phyloP scores from a whole-genome alignment of 495 filamentous ascomycete species.

The Annulohypoxylon nitens region DNA sequence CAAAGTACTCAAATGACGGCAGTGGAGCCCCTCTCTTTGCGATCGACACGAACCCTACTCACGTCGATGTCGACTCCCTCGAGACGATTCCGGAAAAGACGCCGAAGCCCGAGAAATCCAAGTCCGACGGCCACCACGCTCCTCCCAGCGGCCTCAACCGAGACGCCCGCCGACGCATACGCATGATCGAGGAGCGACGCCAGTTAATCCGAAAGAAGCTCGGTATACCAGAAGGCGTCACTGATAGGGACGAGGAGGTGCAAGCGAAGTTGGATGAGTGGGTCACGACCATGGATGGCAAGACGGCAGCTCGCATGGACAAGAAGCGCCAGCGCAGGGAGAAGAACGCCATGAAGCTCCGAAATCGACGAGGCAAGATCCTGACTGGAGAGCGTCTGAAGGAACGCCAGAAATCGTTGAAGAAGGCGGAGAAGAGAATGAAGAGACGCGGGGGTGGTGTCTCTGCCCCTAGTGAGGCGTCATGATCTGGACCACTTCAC shows the following conservation, averaged over 20 bases:
- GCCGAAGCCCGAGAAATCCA: neutral
- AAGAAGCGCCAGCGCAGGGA: conserved; percentile 28
- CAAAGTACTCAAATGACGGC: neutral
- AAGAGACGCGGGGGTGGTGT: conserved; percentile 19
- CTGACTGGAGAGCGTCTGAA: conserved; percentile 30
- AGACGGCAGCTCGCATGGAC: conserved; percentile 10
- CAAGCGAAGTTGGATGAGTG: conserved; percentile 39
- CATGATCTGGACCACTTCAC: neutral
- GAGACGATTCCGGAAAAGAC: neutral
- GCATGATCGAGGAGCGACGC: conserved; percentile 46
- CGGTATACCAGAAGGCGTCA: conserved; percentile 29
- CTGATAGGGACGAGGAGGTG: conserved; percentile 35
- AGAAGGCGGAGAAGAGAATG: conserved; percentile 29
- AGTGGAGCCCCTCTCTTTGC: conserved; percentile 32
- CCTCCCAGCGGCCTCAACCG: conserved; percentile 39
- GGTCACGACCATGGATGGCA: conserved; percentile 21
- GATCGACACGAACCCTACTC: conserved; percentile 43
- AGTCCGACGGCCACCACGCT: neutral
- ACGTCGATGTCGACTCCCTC: conserved; percentile 25
- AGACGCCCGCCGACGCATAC: conserved; percentile 42
- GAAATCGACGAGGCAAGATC: conserved; percentile 29
- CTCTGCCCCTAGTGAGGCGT: neutral
- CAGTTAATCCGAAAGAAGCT: conserved; percentile 37
- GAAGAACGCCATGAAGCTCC: conserved; percentile 16
- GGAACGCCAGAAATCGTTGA: conserved; percentile 21